Base-by-base conservation (phyloP, 2,329 filamentous ascomycete genomes). In the Sporothrix euskadiensis region DNA sequence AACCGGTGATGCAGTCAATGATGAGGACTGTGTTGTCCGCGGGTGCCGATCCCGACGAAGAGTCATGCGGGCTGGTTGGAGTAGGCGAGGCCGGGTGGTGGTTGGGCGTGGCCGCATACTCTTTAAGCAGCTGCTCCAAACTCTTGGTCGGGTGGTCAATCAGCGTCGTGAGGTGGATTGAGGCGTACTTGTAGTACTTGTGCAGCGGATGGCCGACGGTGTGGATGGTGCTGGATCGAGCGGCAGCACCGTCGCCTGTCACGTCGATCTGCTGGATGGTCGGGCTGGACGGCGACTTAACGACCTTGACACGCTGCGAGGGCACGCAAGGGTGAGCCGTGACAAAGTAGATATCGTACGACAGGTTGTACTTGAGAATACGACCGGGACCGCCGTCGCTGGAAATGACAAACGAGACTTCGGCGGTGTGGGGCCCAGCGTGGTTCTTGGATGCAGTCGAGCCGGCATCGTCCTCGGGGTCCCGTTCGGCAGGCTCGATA, bases 321-420 rank as follows among this genome's bases (percentile, higher is more conserved):
- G 87, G 85, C 5, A 87, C 85, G 77, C 90, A 92, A 0, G 90
- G 90, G 76, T 91, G 88, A 0, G 89, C 89, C 0, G 90, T 91
- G 22, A 91, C 87, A 78, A 91, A 91, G 76, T 86, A 87, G 30
- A 91, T 84, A 73, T 91, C 89, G 76, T 89, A 87, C 6, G 81
- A 80, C 10, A 92, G 80, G 0, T 83, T 78, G 70, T 86, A 83
- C 1, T 82, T 83, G 71, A 84, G 77, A 72, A 85, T 78, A 35
- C 80, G 81, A 61, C 83, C 81, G 0, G 83, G 81, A 1, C 80
- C 78, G 1, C 82, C 80, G 41, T 84, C 83, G 49, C 83, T 80
- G 14, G 80, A 80, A 10, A 86, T 81, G 0, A 79, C 79, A 75
- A 86, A 86, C 5, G 81, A 76, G 5, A 83, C 73, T 6, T 82